These are phyloP conservation scores for Graphilbum fragrans DNA, from an alignment of 2,329 filamentous ascomycete species.

Conservation along the genomic window DNA sequence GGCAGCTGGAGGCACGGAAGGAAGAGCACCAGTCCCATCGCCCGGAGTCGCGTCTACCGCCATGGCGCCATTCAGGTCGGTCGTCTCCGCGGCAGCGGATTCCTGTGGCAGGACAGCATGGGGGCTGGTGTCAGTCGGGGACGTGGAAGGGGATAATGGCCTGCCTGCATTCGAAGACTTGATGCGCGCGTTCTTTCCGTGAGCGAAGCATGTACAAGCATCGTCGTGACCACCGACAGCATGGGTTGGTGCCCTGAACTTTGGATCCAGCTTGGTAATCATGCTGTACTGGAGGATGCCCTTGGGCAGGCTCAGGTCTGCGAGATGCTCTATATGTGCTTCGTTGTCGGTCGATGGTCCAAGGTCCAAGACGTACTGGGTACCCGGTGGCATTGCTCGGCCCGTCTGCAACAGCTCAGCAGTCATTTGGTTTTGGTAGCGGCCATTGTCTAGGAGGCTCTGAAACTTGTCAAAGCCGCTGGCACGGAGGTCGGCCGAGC, in stretches of 20 bases:
- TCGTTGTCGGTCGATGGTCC: conserved; percentile 10
- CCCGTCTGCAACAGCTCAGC: conserved; percentile 1
- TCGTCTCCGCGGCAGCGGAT: too few species aligned
- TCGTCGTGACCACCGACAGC: conserved; percentile 29
- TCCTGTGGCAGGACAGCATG: too few species aligned
- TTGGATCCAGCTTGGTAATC: not conserved
- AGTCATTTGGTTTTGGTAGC: conserved; percentile 4
- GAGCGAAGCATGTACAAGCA: conserved; percentile 20
- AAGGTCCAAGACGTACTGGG: conserved; percentile 14
- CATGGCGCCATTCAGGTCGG: too few species aligned
- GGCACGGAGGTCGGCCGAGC: conserved; percentile 5
- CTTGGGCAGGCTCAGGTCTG: conserved; percentile 10
- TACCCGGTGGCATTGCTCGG: conserved; percentile 6
- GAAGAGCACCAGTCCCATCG: too few species aligned
- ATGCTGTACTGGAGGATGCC: conserved; percentile 11
- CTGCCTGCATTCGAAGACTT: too few species aligned
- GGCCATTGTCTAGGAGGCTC: conserved; percentile 7
- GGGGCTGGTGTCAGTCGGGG: too few species aligned
- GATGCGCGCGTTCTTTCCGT: too few species aligned
- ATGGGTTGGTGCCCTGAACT: conserved; percentile 1
- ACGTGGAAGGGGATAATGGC: too few species aligned
- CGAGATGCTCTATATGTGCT: conserved; percentile 8
- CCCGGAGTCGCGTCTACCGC: too few species aligned
- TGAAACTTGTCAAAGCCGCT: conserved; percentile 8
- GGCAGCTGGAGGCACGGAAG: too few species aligned